phyloP scores from a whole-genome alignment of 164 flowering plant genomes.

The Tinospora cordifolia region DNA sequence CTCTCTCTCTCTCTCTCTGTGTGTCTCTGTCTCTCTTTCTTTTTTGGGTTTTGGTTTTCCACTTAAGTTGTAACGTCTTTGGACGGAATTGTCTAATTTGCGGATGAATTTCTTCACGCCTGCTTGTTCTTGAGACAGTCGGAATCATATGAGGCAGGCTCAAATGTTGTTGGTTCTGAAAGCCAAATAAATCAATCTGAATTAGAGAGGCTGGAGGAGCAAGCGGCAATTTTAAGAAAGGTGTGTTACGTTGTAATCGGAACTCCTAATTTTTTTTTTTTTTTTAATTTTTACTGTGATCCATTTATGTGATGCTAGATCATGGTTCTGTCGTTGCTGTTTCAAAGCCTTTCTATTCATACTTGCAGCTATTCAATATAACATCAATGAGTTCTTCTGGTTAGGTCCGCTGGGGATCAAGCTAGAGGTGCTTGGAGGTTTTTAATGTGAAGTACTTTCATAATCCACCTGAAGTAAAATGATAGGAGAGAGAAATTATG shows the following conservation, averaged over 20 bases:
- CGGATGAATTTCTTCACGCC: background rate
- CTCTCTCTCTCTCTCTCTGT: no score
- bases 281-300: no score
- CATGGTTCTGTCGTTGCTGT: background rate
- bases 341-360: background rate
- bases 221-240: constrained; percentile 49
- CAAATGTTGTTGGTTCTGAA: constrained; percentile 15
- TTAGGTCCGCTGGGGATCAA: no score
- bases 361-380: no score
- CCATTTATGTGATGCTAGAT: background rate
- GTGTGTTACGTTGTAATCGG: constrained; percentile 27
- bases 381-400: no score
- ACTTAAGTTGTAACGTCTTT: background rate
- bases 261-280: background rate
- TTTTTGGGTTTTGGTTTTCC: background rate
- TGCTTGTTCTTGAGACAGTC: constrained; percentile 26
- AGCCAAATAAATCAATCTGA: constrained; percentile 41
- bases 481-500: no score
- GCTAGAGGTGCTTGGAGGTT: no score
- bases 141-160: constrained; percentile 34
- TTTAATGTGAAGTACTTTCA: no score
- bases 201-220: constrained; percentile 57
- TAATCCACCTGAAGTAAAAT: no score
- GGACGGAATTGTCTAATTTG: no score
- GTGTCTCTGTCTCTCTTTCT: background rate